These are phyloP conservation scores for Cicer pinnatifidum DNA, from an alignment of 306 rosid genomes.

Conservation along the genomic window DNA sequence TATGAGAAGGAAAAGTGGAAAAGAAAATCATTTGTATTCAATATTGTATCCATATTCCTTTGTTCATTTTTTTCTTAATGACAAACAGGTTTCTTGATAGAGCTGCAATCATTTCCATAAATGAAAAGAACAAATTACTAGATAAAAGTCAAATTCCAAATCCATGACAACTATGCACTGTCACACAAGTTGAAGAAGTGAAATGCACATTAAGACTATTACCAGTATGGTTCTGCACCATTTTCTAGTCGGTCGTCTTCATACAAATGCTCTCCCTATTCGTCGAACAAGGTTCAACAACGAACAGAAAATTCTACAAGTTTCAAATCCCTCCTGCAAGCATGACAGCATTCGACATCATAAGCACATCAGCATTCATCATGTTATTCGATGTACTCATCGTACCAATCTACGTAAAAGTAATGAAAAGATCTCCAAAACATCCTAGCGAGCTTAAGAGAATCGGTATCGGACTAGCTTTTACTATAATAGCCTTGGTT, in stretches of 20 bases:
- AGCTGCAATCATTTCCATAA: conserved; percentile 51
- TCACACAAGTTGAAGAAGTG: conserved; percentile 70
- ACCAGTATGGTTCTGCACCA: conserved; percentile 65
- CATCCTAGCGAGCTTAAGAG: conserved; percentile 54
- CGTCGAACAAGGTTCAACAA: conserved; percentile 66
- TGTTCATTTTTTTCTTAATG: neutral
- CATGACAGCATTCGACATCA: conserved; percentile 67
- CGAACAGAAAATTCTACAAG: conserved; percentile 50
- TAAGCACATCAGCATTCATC: conserved; percentile 59
- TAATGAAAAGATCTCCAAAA: conserved; percentile 52
- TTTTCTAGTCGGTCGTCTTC: conserved; percentile 63
- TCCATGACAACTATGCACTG: conserved; percentile 64
- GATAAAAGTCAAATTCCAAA: conserved; percentile 47
- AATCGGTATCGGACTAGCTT: conserved; percentile 59
- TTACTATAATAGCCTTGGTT: conserved; percentile 52
- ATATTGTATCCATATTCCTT: neutral
- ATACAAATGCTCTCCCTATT: conserved; percentile 66
- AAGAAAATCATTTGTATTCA: neutral
- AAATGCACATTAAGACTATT: conserved; percentile 57
- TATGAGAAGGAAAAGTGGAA: too few relatives aligned
- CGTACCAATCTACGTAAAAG: conserved; percentile 46
- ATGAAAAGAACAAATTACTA: conserved; percentile 35
- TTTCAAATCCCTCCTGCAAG: conserved; percentile 66
- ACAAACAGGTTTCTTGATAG: conserved; percentile 58
- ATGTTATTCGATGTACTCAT: conserved; percentile 50